Base-by-base conservation (phyloP, 768 basidiomycete species). In the Trametes cingulata region DNA sequence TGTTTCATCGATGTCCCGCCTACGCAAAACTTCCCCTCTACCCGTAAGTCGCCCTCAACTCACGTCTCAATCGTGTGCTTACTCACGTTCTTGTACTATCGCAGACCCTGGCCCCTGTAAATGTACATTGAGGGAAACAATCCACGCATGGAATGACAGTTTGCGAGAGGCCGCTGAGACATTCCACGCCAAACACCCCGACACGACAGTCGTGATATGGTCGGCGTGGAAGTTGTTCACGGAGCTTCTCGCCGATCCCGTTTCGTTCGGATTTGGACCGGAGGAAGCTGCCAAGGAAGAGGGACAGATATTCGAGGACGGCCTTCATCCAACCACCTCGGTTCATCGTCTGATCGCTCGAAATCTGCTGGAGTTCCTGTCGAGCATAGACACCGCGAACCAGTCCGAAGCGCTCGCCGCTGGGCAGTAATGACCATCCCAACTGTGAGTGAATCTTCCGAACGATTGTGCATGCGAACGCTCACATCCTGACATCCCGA, bases 1-100 rank as follows among this genome's bases (percentile, higher is more conserved):
- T 65, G 85, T 8, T 81, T 87, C 67, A 72, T 86, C 25, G 82
- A 86, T 63, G 75, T 86, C 1, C 85, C 85, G 3, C 81, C 85
- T 0, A 78, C 85, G 8, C 64, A 80, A 35, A 70, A 77, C 24
- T 73, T 74, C 20, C 85, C 85, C 6, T 36, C 8, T n/a, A n/a
- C n/a, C n/a, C n/a, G n/a, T n/a, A n/a, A n/a, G n/a, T n/a, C n/a
- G n/a, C n/a, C n/a, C n/a, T n/a, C n/a, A n/a, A n/a, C n/a, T n/a
- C n/a, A n/a, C n/a, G n/a, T n/a, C n/a, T n/a, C n/a, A n/a, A n/a
- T n/a, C n/a, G n/a, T n/a, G n/a, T n/a, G n/a, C n/a, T n/a, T n/a
- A n/a, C n/a, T n/a, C n/a, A n/a, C n/a, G n/a, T n/a, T n/a, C n/a
- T n/a, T n/a, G n/a, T n/a, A n/a, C n/a, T n/a, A n/a, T n/a, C n/a